Conservation (phyloP, 2,329 filamentous ascomycete genomes). For the Aspergillus fischeri region DNA sequence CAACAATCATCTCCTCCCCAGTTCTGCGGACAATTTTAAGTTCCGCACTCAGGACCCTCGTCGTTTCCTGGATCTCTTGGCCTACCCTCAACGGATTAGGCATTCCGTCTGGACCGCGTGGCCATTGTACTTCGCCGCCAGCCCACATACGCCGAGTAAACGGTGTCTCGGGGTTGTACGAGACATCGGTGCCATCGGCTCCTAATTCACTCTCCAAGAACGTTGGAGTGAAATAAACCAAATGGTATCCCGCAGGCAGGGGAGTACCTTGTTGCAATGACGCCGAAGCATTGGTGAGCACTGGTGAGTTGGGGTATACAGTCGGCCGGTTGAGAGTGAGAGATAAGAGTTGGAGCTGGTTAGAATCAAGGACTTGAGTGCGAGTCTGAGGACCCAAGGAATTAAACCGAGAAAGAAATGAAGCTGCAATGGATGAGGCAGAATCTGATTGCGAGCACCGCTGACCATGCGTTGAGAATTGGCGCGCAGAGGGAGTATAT, state of each 20-base stretch:
- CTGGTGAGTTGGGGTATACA: constrained; percentile 38
- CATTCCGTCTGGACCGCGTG: constrained; percentile 23
- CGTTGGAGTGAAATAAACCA: constrained; percentile 60
- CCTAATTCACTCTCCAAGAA: constrained; percentile 54
- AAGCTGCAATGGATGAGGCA: constrained; percentile 32
- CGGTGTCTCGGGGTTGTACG: constrained; percentile 56
- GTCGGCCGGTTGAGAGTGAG: constrained; percentile 53
- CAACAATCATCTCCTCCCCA: constrained; percentile 60
- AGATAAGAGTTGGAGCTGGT: constrained; percentile 60
- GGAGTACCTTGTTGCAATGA: constrained; percentile 44
- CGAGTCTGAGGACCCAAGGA: constrained; percentile 41
- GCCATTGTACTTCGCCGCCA: constrained; percentile 57
- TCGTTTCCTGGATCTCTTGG: constrained; percentile 54
- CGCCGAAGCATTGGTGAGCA: constrained; percentile 35
- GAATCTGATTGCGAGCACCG: constrained; percentile 17
- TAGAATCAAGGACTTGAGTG: constrained; percentile 55
- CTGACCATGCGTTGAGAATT: constrained; percentile 11
- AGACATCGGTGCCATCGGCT: constrained; percentile 56
- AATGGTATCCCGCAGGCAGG: constrained; percentile 57
- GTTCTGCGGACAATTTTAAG: constrained; percentile 53
- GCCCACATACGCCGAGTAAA: constrained; percentile 67
- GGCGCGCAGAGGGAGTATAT: not conserved
- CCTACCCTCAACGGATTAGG: constrained; percentile 49
- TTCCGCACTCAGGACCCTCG: constrained; percentile 50
- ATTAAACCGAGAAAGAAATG: constrained; percentile 42